Base-by-base conservation (phyloP, 192 early-diverging fungal species). In the Phycomyces blakesleeanus region DNA sequence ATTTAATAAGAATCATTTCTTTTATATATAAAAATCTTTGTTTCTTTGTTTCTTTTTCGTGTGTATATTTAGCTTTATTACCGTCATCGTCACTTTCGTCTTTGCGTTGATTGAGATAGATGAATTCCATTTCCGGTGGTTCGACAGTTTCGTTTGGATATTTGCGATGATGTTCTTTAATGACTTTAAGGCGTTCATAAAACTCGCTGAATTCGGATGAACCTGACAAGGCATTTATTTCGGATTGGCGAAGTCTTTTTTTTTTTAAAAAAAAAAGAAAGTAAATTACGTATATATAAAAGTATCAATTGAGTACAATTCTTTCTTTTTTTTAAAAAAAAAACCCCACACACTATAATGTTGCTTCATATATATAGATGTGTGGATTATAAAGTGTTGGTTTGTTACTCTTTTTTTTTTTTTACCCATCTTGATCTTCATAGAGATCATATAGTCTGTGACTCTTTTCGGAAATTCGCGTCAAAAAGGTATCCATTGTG, bases 61-160 rank as follows among this genome's bases (percentile, higher is more conserved):
- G n/a, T n/a, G 14, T 2, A 42, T 14, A 44, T 22, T 51, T 5
- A 26, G 37, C 1, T 59, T 16, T 55, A 18, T 27, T 69, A 54
- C 68, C 53, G 29, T 68, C 68, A 44, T 68, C 57, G 49, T 75
- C 63, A 15, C 53, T 64, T 61, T 67, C 37, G 55, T 75, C 62
- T 63, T 64, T 62, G 64, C 77, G 50, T 79, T 87, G 80, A 63
- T 80, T 76, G 29, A 84, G 63, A 53, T 57, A 22, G 37, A 73
- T 67, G 58, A 92, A 89, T 61, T 90, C 89, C 26, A 93, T 56
- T 61, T 98, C 94, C 59, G 92, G 83, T 22, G 91, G 88, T 16
- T 89, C 86, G 3, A 93, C 89, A 6, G 72, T 56, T 53, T 87
- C 82, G 59, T 91, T 90, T 29, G 92, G 91, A 64, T 89, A 85